Percentiles rank a stretch among this genome's conserved stretches.
Conservation (phyloP, 2,329 filamentous ascomycete genomes). For the Phaeosphaeriaceae sp. region DNA sequence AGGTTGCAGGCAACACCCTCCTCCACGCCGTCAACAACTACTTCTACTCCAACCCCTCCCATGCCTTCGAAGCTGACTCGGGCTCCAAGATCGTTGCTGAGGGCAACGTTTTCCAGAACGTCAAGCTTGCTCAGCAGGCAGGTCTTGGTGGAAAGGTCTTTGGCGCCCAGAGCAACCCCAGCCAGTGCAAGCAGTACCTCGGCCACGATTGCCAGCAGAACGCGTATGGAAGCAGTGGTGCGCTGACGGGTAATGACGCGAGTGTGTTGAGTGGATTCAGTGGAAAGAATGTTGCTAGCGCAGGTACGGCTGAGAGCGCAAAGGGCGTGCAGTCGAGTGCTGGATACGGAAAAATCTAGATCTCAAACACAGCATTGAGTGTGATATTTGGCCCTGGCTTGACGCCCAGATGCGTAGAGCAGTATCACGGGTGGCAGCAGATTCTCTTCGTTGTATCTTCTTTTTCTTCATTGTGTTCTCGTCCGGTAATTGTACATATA, state of each 20-base stretch:
- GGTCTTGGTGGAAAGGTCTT: slow-evolving; percentile 54
- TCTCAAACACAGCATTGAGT: too few relatives aligned
- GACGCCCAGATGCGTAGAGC: too few relatives aligned
- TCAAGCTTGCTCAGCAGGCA: slow-evolving; percentile 51
- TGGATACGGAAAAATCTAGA: slow-evolving; percentile 35
- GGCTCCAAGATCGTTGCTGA: slow-evolving; percentile 59
- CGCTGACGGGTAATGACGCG: slow-evolving; percentile 50
- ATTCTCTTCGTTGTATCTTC: background rate
- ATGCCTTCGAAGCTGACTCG: slow-evolving; percentile 63
- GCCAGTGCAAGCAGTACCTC: slow-evolving; percentile 55
- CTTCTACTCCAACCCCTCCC: slow-evolving; percentile 63
- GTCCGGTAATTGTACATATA: background rate
- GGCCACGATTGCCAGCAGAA: slow-evolving; percentile 63
- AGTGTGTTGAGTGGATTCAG: slow-evolving; percentile 60
- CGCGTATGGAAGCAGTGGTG: slow-evolving; percentile 38
- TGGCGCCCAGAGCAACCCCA: slow-evolving; percentile 38
- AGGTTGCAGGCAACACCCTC: slow-evolving; percentile 64
- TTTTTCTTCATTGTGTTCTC: background rate
- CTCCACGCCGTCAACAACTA: slow-evolving; percentile 71
- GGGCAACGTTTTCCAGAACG: slow-evolving; percentile 67
- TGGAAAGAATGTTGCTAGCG: slow-evolving; percentile 62
- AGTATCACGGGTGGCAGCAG: too few relatives aligned
- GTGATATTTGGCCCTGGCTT: too few relatives aligned
- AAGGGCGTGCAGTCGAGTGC: slow-evolving; percentile 31
- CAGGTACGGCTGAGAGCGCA: slow-evolving; percentile 29